Base-by-base conservation (phyloP, 2,329 filamentous ascomycete genomes). In the Rhynchosporium secalis region DNA sequence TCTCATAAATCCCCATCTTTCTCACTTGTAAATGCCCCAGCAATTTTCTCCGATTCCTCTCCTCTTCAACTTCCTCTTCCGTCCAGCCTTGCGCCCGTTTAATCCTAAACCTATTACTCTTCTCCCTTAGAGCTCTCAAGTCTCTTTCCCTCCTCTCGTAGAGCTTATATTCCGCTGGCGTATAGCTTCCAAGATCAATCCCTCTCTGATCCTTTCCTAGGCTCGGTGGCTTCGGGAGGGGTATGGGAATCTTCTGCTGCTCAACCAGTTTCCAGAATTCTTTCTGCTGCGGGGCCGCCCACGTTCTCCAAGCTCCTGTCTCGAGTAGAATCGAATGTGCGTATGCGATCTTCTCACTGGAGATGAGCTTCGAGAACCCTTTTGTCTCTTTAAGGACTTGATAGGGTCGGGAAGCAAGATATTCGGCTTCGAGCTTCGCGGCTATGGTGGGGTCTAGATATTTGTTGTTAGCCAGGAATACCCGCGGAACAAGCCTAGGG, bases 1-100 rank as follows among this genome's bases (percentile, higher is more conserved):
- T 66, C 56, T 73, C 72, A 60, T 75, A 75, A 9, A 45, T 64
- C 3, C 71, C 70, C 66, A 72, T 70, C 41, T 63, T 69, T 59
- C 68, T 72, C 13, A 66, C 69, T 40, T 61, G 59, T 20, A 73
- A 61, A n/a, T 64, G 56, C 1, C 63, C 67, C 45, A 72, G 64
- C n/a, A 69, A 46, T 49, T 66, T 70, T 48, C 71, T 65, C 54
- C 72, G 62, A 59, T 68, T 66, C 54, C 62, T 69, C 59, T 73
- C 71, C 48, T 71, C 67, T 33, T 70, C 66, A n/a, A 70, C 57
- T 10, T 69, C 68, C 47, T 31, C 48, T 36, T 58, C 56, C 38
- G 49, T 36, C n/a, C 56, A 56, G 15, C 48, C 43, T 28, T 59
- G 58, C 46, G 56, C 29, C n/a, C 61, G 60, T 45, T 56, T 51